phyloP scores from a whole-genome alignment of 192 early-diverging fungal species.

The Coemansia reversa region DNA sequence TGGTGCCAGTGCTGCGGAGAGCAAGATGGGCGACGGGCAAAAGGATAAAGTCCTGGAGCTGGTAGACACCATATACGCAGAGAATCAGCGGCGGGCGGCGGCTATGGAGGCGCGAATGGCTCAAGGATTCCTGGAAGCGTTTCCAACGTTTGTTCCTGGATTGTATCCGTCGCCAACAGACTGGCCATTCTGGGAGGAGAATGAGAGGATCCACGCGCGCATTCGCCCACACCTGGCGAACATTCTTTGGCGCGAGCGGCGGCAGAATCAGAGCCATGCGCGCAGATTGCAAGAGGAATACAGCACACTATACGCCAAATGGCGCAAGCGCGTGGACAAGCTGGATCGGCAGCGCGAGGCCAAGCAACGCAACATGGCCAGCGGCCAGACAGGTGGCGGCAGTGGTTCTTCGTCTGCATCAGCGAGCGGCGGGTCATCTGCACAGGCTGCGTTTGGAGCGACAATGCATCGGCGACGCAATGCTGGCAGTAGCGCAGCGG shows the following conservation, averaged over 20 bases:
- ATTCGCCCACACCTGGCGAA: constrained; percentile 25
- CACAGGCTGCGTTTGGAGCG: constrained; percentile 9
- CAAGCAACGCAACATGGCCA: constrained; percentile 19
- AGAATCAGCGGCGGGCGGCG: constrained; percentile 42
- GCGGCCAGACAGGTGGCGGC: background rate
- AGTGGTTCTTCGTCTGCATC: background rate
- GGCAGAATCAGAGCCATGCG: constrained; percentile 15
- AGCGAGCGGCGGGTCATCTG: constrained; percentile 6
- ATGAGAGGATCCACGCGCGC: constrained; percentile 21
- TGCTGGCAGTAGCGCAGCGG: background rate
- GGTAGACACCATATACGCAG: constrained; percentile 28
- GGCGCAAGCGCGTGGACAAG: constrained; percentile 44
- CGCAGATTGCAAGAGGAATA: constrained; percentile 42
- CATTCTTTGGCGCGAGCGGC: constrained; percentile 26
- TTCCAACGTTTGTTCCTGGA: constrained; percentile 41
- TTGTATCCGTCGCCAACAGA: constrained; percentile 29
- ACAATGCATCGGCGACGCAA: constrained; percentile 19
- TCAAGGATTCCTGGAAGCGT: constrained; percentile 29
- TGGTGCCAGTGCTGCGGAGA: no score
- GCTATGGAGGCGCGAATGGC: constrained; percentile 24
- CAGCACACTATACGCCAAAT: constrained; percentile 39
- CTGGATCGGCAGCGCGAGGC: constrained; percentile 51
- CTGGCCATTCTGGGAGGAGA: constrained; percentile 52
- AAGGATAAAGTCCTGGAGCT: constrained; percentile 15
- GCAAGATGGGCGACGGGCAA: background rate